These are phyloP conservation scores for Verticillium albo-atrum DNA, from an alignment of 2,329 filamentous ascomycete species.

Conservation along the genomic window DNA sequence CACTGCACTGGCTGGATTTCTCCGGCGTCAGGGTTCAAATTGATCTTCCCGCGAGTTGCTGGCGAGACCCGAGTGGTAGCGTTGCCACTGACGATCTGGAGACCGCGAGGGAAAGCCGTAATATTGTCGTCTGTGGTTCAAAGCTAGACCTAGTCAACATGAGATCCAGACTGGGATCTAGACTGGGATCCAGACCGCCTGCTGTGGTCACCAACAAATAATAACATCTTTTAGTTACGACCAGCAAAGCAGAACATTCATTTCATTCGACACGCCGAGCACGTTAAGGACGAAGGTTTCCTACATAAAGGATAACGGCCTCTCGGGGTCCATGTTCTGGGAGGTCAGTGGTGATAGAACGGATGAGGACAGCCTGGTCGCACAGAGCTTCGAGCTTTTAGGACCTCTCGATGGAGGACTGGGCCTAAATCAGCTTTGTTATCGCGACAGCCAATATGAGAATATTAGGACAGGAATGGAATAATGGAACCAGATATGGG, in stretches of 20 bases:
- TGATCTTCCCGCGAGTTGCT: conserved; percentile 39
- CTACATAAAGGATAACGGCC: conserved; percentile 60
- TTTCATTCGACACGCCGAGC: conserved; percentile 72
- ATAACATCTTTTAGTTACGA: conserved; percentile 81
- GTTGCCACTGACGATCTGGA: conserved; percentile 69
- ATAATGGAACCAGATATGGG: background rate
- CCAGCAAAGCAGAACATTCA: conserved; percentile 54
- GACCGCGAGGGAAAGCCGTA: conserved; percentile 63
- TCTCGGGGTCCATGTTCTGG: conserved; percentile 98
- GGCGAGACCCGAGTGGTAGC: conserved; percentile 53
- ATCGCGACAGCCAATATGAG: conserved; percentile 49
- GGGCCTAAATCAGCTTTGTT: conserved; percentile 44
- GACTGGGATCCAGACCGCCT: conserved; percentile 1
- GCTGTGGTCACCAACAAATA: conserved; percentile 52
- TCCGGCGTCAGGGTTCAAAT: conserved; percentile 48
- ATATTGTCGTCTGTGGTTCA: conserved; percentile 61
- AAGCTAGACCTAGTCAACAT: conserved; percentile 34
- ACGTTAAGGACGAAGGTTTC: conserved; percentile 66
- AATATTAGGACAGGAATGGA: conserved; percentile 41
- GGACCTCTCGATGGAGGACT: conserved; percentile 37
- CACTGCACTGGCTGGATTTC: conserved; percentile 51
- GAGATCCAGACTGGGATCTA: no score
- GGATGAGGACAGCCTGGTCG: conserved; percentile 63
- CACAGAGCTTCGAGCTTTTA: conserved; percentile 34
- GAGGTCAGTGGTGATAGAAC: conserved; percentile 75